Base-by-base conservation (phyloP, 192 early-diverging fungal species). In the Entomortierella chlamydospora region DNA sequence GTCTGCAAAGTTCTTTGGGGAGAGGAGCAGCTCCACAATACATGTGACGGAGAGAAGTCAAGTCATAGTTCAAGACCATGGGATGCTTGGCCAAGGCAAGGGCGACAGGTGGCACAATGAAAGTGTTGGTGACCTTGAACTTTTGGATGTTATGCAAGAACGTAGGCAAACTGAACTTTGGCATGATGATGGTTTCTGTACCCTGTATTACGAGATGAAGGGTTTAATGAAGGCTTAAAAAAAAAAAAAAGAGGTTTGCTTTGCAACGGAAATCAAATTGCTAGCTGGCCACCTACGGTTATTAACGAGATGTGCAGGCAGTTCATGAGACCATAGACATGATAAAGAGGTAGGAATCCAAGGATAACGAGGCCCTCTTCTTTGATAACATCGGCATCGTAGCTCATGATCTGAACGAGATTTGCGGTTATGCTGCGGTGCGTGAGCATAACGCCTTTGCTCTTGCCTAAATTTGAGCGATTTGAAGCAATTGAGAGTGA, bases 361-460 rank as follows among this genome's bases (percentile, higher is more conserved):
- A 88, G 83, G 45, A 83, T 72, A 63, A 73, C 58, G 39, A 82
- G 57, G 39, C 49, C 83, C 72, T 79, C 70, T 29, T 64, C 68
- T 41, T 49, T 63, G 49, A 66, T 81, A 50, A 67, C 62, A 54
- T 72, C 58, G 30, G 67, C 84, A 37, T 92, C 88, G 55, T 89
- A 83, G 31, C 52, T 68, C 45, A 83, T 73, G 64, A 89, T 87
- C 70, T 93, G 91, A 25, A 88, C 53, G 23, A 91, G 76, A 64
- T 96, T 95, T 23, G 94, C 86, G 20, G 95, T 91, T 77, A 96
- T 89, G 81, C 94, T 96, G 20, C 81, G 70, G 64, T 96, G 94
- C 31, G 91, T 94, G 2, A 93, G 90, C 63, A 88, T 85, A 13
- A 97, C 95, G 63, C 94, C 94, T 79, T 98, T 98, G 45, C 94